Evolutionary conservation across 768 basidiomycete genomes (phyloP), one percentile per base, ranked within the genome.

Genomic region (Trichaptum fuscoviolaceum): DNA sequence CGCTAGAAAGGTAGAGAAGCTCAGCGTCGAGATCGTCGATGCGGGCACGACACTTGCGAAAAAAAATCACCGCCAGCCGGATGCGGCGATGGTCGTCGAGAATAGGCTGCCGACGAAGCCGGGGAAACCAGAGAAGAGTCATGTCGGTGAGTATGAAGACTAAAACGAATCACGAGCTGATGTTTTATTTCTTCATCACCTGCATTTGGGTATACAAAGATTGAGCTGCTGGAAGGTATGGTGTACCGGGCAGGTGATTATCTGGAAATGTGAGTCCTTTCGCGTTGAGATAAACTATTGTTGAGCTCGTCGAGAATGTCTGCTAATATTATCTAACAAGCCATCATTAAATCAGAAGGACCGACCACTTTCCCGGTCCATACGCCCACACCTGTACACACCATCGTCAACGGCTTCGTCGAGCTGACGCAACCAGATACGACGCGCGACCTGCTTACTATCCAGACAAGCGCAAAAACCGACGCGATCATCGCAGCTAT

Each of bases 341-440:
- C 81, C 58, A 70, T 76, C 5, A 66, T 83, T 7, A 74, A 77
- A 1, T 79, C 81, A 1, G 66, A 72, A 12, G 77, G 75, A 0
- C 78, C 81, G 0, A 81, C 79, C 0, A 78, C 80, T 7, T 74
- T 84, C 1, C 82, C 82, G 0, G 73, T 77, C 0, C 76, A 76
- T 52, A 76, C 71, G 62, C 76, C 79, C 0, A 76, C 83, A 64
- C 74, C 69, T 65, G 68, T 82, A 15, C 72, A 72, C 20, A 73
- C 76, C 23, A 69, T 84, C 2, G 71, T 84, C 10, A 73, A 75
- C 5, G 82, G 81, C 1, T 84, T 82, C 64, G 75, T 84, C 57
- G 83, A 84, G 67, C 73, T 84, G 9, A 79, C 79, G 0, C 83
- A 84, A 68, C 80, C 82, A 0, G 82, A 80, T 1, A 82, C 82